Evolutionary conservation across 768 basidiomycete genomes (phyloP).

Genomic region (Tylopilus cervinicoccineus): DNA sequence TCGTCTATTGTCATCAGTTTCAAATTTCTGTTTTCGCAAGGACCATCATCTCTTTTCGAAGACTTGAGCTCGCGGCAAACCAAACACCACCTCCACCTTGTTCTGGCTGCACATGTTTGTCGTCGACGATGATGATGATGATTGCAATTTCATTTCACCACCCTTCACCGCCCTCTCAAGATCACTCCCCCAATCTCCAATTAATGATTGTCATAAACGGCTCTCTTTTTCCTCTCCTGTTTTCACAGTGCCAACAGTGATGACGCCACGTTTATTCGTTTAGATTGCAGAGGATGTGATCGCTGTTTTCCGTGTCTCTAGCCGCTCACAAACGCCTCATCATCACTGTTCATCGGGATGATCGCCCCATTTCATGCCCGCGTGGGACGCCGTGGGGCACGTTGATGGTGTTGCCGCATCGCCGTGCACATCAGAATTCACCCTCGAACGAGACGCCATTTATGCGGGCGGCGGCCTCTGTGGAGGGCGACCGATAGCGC

Average conservation of each 20-base stretch:
- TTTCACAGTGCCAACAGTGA: slow-evolving; percentile 11
- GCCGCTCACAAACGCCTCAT: slow-evolving; percentile 3
- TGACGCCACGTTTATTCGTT: slow-evolving; percentile 8
- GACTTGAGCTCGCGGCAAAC: neutral
- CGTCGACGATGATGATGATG: slow-evolving; percentile 1
- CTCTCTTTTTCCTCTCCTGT: slow-evolving; percentile 1
- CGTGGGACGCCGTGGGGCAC: slow-evolving; percentile 10
- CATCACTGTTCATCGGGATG: neutral
- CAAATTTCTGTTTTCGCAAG: slow-evolving; percentile 4
- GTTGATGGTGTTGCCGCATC: neutral
- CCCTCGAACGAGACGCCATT: slow-evolving; percentile 5
- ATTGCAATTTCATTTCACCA: slow-evolving; percentile 10
- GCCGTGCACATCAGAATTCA: neutral
- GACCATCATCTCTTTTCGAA: neutral
- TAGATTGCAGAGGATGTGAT: neutral
- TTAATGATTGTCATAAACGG: slow-evolving; percentile 19
- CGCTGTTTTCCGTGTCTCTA: slow-evolving; percentile 6
- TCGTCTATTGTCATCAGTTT: slow-evolving; percentile 1
- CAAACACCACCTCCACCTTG: neutral
- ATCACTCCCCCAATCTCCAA: slow-evolving; percentile 15
- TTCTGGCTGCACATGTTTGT: slow-evolving; percentile 1
- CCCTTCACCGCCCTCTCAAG: slow-evolving; percentile 1
- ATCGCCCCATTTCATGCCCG: slow-evolving; percentile 1
- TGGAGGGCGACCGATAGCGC: slow-evolving; percentile 9
- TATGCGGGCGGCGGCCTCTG: slow-evolving; percentile 5